Conservation (phyloP, 352 stramenopile genomes). For the Globisporangium lucens region DNA sequence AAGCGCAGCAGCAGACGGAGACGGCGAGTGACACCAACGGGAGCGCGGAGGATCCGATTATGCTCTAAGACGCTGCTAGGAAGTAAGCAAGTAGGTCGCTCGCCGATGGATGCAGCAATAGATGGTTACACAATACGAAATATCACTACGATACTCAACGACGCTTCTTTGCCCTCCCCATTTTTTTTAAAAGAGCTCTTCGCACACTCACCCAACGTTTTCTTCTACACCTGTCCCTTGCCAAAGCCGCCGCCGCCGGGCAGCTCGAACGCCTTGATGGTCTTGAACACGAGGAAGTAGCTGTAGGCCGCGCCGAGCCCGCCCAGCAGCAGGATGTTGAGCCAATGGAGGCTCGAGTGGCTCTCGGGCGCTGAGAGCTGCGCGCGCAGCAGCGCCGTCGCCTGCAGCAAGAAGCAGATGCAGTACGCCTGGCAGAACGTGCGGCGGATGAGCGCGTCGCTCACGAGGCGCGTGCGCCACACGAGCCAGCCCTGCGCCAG, state of each 20-base stretch:
- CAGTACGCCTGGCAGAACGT: conserved; percentile 89
- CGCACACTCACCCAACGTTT: not conserved
- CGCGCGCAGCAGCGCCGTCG: conserved; percentile 64
- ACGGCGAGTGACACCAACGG: not conserved
- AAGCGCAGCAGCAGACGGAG: not conserved
- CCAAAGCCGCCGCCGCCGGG: conserved; percentile 38
- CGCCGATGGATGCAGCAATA: not conserved
- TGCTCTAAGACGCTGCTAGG: conserved; percentile 3
- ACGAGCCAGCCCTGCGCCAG: conserved; percentile 85
- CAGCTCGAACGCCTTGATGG: conserved; percentile 86
- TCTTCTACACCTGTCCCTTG: conserved; percentile 41
- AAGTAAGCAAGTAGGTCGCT: not conserved
- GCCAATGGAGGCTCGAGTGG: conserved; percentile 79
- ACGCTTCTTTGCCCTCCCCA: not conserved
- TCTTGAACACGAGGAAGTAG: conserved; percentile 86
- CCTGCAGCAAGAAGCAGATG: conserved; percentile 83
- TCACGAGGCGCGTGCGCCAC: conserved; percentile 83
- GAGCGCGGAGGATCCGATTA: conserved; percentile 2
- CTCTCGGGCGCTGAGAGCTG: conserved; percentile 69
- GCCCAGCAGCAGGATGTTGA: conserved; percentile 75
- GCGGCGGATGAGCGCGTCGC: conserved; percentile 75
- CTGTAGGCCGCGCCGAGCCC: conserved; percentile 67
- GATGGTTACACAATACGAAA: not conserved
- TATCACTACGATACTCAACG: not conserved
- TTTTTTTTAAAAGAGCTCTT: not conserved